Evolutionary conservation across 768 basidiomycete species (phyloP), one percentile per base, ranked within the genome.

Genomic region (Cyathus striatus): DNA sequence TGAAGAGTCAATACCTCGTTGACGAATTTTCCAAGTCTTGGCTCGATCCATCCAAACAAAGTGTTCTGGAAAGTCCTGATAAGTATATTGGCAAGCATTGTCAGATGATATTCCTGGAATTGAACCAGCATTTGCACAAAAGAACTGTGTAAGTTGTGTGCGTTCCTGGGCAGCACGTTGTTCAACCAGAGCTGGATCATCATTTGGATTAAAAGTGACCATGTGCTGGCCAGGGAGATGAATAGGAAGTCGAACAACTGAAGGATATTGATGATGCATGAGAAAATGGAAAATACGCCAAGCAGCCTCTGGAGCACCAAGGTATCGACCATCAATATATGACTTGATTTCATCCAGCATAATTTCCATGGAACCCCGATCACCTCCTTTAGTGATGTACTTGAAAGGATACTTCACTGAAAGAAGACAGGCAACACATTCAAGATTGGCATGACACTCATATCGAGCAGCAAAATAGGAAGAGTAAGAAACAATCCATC

Each of bases 381-480:
- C 45, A 68, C 47, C 45, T 12, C 73, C 69, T 49, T 73, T 76
- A 55, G 69, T 59, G 6, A 72, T 58, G 46, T 73, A 73, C 49
- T 72, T 73, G 51, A 61, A 54, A n/a, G 65, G 53, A 41, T 75
- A 76, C 40, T 75, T 73, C 41, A 69, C 37, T 2, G 69, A 46
- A 18, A 52, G 52, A 33, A 73, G 49, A 4, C 60, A 62, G 0
- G 53, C 58, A 39, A 66, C 59, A 42, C 63, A 60, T 48, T 78
- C 73, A 2, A 69, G 45, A 50, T 78, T 79, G 45, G 73, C 68
- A 42, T 78, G 73, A 43, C 72, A 72, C 35, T 63, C 24, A 42
- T 60, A 72, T 13, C 52, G 25, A 0, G 49, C 56, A 24, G 52
- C 45, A 0, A 75, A 53, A 21, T 55, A 59, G 0, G 67, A 67